Base-by-base conservation (phyloP, 768 basidiomycete genomes). In the Wakefieldia striispora region DNA sequence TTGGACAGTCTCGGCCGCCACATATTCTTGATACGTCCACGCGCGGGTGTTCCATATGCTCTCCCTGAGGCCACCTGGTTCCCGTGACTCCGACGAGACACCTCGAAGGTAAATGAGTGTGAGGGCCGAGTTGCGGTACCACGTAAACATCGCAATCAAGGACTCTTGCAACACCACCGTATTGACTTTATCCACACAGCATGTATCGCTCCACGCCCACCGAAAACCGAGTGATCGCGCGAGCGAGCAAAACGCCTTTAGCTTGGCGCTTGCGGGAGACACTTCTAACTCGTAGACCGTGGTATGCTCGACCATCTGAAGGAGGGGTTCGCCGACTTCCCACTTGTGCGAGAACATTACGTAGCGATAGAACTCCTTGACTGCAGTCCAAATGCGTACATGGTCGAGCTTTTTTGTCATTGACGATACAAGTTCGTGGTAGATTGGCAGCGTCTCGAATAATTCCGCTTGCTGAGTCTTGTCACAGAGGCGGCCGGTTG, bases 151-250 rank as follows among this genome's bases (percentile, higher is more conserved):
- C 16, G 57, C 48, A 1, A 53, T 49, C 17, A 60, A 13, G 0
- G 58, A 56, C 12, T 60, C 58, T 29, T 60, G 48, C n/a, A 40
- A 14, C 6, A 50, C 44, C 12, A 45, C 42, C 0, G 36, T 43
- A 17, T 43, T 6, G 1, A 13, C 8, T 16, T 34, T n/a, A 4
- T 57, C 37, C 0, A 58, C 19, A 17, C 57, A 57, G 17, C 47
- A 58, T 1, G 57, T 59, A 17, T 59, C 57, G 0, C 35, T 31
- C 58, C 58, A 60, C 20, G 43, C 57, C 58, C 57, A 60, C 11
- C 4, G 21, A 17, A 53, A 60, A 0, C 51, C 48, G 16, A 52
- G 34, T 17, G 46, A 40, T 3, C 44, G 38, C 0, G 6, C 31
- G 6, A 56, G 40, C 0, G 6, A 3, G 14, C 54, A 60, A 16